Conservation (phyloP, 768 basidiomycete species). For the Leccinum obscurum region DNA sequence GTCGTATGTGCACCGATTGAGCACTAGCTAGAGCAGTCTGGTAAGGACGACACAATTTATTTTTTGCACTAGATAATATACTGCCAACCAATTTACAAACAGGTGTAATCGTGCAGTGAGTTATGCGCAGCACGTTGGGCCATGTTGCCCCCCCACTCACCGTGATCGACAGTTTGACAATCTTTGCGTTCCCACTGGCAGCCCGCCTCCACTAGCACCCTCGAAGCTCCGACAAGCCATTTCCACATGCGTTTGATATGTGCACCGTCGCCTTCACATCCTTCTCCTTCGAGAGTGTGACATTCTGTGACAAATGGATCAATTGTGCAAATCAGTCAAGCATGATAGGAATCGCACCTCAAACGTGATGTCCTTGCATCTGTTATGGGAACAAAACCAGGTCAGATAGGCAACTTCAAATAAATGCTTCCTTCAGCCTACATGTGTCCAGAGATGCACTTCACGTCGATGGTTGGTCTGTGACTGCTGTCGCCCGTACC, state of each 20-base stretch:
- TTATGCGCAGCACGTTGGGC: too few species aligned
- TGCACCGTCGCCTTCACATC: background rate
- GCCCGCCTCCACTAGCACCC: background rate
- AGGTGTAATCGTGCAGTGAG: too few species aligned
- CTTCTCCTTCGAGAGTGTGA: conserved; percentile 7
- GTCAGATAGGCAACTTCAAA: background rate
- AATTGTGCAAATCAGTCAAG: background rate
- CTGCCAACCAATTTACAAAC: too few species aligned
- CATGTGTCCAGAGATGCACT: background rate
- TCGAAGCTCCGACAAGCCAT: background rate
- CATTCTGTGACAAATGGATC: conserved; percentile 1
- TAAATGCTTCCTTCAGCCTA: background rate
- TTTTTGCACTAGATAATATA: too few species aligned
- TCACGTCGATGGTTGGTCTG: conserved; percentile 2
- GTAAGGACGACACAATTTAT: too few species aligned
- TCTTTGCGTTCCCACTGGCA: too few species aligned
- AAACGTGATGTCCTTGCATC: conserved; percentile 5
- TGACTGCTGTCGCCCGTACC: conserved; percentile 7
- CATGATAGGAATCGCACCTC: conserved; percentile 10
- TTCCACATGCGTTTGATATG: conserved; percentile 10
- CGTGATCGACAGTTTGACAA: too few species aligned
- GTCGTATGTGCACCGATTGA: too few species aligned
- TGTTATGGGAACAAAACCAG: background rate
- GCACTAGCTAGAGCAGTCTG: too few species aligned
- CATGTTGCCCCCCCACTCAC: too few species aligned